Evolutionary conservation across 139 green algal species (phyloP).

Genomic region (Auxenochlorella pyrenoidosa): DNA sequence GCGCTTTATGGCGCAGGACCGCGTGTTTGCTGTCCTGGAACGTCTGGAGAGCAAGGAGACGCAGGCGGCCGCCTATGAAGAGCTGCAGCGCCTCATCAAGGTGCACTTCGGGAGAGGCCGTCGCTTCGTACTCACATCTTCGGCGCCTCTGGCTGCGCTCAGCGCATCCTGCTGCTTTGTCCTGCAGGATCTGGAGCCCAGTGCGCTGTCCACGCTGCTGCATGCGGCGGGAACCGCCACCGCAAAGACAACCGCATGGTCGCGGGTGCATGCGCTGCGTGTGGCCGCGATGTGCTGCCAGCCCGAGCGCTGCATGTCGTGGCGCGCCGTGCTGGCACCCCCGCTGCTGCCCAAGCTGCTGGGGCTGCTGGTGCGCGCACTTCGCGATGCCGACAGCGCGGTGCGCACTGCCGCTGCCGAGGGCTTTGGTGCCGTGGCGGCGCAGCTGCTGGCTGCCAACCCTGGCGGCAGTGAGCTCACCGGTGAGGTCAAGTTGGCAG

Average conservation of each 20-base stretch:
- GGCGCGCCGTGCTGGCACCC: constrained; percentile 15
- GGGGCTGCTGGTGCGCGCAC: not conserved
- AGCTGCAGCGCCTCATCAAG: constrained; percentile 8
- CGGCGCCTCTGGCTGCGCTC: not conserved
- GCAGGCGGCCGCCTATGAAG: not conserved
- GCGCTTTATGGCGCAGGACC: constrained; percentile 19
- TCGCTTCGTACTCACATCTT: too few species aligned
- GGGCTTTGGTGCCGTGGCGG: not conserved
- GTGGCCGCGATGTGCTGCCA: constrained; percentile 1
- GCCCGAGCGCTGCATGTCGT: not conserved
- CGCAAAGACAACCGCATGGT: not conserved
- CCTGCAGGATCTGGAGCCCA: constrained; percentile 7
- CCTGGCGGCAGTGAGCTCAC: not conserved
- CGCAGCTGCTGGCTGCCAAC: not conserved
- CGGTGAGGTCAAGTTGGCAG: not conserved
- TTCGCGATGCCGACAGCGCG: constrained; percentile 7
- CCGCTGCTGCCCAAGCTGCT: constrained; percentile 33
- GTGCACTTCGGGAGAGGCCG: not conserved
- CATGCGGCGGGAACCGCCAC: not conserved
- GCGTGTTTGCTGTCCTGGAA: constrained; percentile 2
- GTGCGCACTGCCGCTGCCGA: not conserved
- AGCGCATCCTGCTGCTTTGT: not conserved
- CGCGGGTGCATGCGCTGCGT: not conserved
- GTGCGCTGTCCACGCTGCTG: constrained; percentile 18
- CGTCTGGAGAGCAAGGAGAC: constrained; percentile 25